Percentiles rank a stretch among this genome's conserved stretches.
These are phyloP conservation scores for Heimioporus retisporus DNA, from an alignment of 1,284 basidiomycete species.

Conservation along the genomic window DNA sequence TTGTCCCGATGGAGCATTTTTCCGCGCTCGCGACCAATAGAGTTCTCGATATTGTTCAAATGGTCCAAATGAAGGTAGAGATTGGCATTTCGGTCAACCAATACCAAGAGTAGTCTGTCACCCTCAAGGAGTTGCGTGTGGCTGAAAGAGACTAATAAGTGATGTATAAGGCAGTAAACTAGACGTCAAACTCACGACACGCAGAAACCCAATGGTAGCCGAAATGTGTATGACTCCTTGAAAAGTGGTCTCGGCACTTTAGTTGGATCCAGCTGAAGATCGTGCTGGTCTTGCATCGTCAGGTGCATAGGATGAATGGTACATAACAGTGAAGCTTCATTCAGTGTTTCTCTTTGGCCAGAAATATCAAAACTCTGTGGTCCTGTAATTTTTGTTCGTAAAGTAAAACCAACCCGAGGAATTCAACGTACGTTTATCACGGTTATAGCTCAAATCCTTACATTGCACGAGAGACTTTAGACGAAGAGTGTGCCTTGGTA, in stretches of 20 bases:
- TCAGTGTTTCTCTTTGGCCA: constrained; percentile 28
- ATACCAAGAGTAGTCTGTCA: constrained; percentile 52
- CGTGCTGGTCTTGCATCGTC: constrained; percentile 53
- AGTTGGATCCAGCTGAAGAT: constrained; percentile 49
- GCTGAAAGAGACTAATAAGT: constrained; percentile 37
- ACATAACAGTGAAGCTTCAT: constrained; percentile 44
- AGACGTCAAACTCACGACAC: constrained; percentile 47
- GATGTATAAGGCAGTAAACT: background rate
- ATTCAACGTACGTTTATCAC: constrained; percentile 16
- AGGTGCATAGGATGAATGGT: constrained; percentile 52
- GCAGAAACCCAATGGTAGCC: constrained; percentile 43
- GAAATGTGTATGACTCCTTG: constrained; percentile 45
- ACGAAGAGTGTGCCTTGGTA: constrained; percentile 27
- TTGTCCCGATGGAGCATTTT: constrained; percentile 55
- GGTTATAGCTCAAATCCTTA: background rate
- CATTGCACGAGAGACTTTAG: constrained; percentile 18
- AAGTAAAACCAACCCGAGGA: background rate
- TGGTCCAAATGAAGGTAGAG: constrained; percentile 53
- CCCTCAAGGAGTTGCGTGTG: constrained; percentile 49
- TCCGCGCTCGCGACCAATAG: constrained; percentile 39
- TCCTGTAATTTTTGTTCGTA: constrained; percentile 11
- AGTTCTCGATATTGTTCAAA: constrained; percentile 42
- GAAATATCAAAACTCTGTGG: constrained; percentile 29
- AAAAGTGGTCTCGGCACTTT: constrained; percentile 51
- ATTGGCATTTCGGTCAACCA: constrained; percentile 44